Evolutionary conservation across 768 basidiomycete genomes (phyloP).

Genomic region (Dacryopinax primogenitus): DNA sequence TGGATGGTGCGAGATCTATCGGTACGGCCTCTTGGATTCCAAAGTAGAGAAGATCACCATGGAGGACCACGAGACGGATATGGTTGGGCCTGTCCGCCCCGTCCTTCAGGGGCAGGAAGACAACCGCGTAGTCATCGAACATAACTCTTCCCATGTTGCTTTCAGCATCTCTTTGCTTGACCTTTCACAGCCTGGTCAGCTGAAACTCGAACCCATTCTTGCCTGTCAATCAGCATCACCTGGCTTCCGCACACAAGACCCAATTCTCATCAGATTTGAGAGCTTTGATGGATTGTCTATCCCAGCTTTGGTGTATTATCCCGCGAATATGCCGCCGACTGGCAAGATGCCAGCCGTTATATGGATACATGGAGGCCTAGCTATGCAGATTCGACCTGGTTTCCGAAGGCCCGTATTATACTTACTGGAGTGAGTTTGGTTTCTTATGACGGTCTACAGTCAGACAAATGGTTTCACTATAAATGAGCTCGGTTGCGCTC

Average conservation of each 20-base stretch:
- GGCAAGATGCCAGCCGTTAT: conserved; percentile 27
- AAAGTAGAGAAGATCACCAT: conserved; percentile 27
- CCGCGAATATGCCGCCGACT: conserved; percentile 19
- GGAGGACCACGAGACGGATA: conserved; percentile 23
- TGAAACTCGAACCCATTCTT: neutral
- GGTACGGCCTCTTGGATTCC: neutral
- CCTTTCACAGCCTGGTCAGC: conserved; percentile 17
- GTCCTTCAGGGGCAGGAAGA: neutral
- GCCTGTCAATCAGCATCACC: conserved; percentile 20
- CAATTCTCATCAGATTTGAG: conserved; percentile 29
- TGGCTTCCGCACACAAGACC: conserved; percentile 24
- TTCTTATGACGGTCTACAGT: neutral
- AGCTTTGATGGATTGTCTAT: conserved; percentile 34
- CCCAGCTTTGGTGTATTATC: conserved; percentile 35
- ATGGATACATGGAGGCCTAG: conserved; percentile 34
- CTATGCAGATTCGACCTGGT: conserved; percentile 20
- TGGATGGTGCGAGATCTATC: conserved; percentile 26
- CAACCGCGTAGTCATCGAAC: conserved; percentile 22
- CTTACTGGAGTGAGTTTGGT: neutral
- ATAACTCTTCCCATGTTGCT: conserved; percentile 26
- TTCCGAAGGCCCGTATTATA: conserved; percentile 22
- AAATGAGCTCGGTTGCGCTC: conserved; percentile 32
- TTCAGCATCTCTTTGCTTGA: conserved; percentile 27
- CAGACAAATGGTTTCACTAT: conserved; percentile 33
- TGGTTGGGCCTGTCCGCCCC: neutral